Percentiles rank a stretch among this genome's conserved stretches.
These are phyloP conservation scores for Lactarius quietus DNA, from an alignment of 768 basidiomycete genomes.

Conservation along the genomic window DNA sequence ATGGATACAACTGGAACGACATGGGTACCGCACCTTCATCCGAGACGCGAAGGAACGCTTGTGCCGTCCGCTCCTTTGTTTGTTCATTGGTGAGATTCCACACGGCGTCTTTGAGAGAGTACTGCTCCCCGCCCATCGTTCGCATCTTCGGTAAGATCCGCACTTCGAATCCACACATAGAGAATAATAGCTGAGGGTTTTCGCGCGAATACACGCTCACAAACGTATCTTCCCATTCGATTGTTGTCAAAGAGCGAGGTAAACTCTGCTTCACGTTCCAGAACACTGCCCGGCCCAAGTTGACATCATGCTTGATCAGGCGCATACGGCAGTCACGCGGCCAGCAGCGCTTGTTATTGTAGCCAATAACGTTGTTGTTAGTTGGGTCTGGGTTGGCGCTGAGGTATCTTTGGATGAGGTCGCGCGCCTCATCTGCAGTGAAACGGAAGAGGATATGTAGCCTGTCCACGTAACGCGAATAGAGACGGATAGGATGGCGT, in stretches of 20 bases:
- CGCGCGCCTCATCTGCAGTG: constrained; percentile 93
- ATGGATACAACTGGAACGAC: constrained; percentile 2
- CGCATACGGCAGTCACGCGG: constrained; percentile 99
- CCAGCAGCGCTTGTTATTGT: constrained; percentile 99
- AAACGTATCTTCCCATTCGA: constrained; percentile 99
- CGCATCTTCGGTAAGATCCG: constrained; percentile 96
- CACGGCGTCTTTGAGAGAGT: constrained; percentile 92
- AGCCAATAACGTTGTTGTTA: constrained; percentile 98
- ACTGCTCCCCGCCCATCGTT: constrained; percentile 94
- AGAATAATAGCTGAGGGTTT: constrained; percentile 96
- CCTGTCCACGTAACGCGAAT: constrained; percentile 94
- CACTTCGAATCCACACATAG: constrained; percentile 99
- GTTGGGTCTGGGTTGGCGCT: constrained; percentile 98
- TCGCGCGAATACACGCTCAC: constrained; percentile 97
- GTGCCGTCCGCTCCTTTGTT: constrained; percentile 95
- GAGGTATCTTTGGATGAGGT: constrained; percentile 96
- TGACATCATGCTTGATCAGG: constrained; percentile 98
- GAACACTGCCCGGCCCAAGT: constrained; percentile 95
- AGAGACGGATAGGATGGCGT: constrained; percentile 95
- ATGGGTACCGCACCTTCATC: constrained; percentile 64
- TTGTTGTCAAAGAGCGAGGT: constrained; percentile 93
- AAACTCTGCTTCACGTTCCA: constrained; percentile 99
- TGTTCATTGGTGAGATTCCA: constrained; percentile 98
- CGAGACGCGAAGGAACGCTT: constrained; percentile 96
- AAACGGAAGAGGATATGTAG: constrained; percentile 97